A percentile compares a stretch with the other conserved stretches of the same genome.
Conservation (phyloP, 2,329 filamentous ascomycete genomes). For the Coniochaeta sp. region DNA sequence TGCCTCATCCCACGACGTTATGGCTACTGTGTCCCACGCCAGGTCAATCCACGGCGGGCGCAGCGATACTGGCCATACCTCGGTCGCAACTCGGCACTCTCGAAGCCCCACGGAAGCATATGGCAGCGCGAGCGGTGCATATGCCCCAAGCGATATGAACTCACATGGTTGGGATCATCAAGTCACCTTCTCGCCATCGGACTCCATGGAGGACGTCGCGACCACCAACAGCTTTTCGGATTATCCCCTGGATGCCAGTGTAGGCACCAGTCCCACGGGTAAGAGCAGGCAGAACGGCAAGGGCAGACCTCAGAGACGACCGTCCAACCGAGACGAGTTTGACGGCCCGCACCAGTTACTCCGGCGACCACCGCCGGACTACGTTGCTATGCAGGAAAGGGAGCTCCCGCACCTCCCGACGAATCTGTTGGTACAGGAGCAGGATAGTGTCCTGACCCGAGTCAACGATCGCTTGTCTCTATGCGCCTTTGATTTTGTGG, state of each 20-base stretch:
- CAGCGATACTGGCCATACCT: constrained; percentile 28
- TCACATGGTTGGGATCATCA: constrained; percentile 40
- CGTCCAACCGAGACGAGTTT: constrained; percentile 82
- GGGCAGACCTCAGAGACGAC: constrained; percentile 51
- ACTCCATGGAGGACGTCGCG: constrained; percentile 52
- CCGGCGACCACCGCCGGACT: constrained; percentile 62
- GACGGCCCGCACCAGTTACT: constrained; percentile 81
- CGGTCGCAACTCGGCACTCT: constrained; percentile 32
- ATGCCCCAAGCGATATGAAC: constrained; percentile 15
- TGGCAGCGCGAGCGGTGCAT: constrained; percentile 6
- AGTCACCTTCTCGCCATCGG: constrained; percentile 47
- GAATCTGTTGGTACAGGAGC: constrained; percentile 75
- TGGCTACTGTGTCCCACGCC: constrained; percentile 25
- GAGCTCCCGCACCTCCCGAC: constrained; percentile 77
- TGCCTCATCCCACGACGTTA: constrained; percentile 24
- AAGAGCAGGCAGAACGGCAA: constrained; percentile 41
- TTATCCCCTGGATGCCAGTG: constrained; percentile 44
- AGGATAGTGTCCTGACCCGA: constrained; percentile 71
- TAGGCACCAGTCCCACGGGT: constrained; percentile 29
- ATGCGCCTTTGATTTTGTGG: constrained; percentile 85
- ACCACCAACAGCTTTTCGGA: constrained; percentile 54
- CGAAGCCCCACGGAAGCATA: constrained; percentile 29
- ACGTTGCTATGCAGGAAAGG: constrained; percentile 68
- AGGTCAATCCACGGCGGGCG: constrained; percentile 26
- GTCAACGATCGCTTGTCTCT: constrained; percentile 81